Conservation (phyloP, 129 eudicot genomes). For the Rutidosis leptorrhynchoides region DNA sequence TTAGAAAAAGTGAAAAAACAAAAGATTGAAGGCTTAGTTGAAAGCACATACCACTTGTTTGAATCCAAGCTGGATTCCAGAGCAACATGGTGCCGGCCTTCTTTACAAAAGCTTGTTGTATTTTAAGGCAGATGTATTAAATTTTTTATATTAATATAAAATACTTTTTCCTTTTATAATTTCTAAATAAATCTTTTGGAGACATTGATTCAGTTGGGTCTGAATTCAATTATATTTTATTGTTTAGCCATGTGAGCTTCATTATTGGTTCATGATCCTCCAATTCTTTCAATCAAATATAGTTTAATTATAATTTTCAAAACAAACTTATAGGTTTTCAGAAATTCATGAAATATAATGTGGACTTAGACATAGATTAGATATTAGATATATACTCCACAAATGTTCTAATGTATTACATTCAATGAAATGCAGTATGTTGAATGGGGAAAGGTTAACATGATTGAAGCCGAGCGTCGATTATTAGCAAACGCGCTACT, state of each 20-base stretch:
- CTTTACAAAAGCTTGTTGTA: slow-evolving; percentile 27
- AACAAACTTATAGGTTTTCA: background rate
- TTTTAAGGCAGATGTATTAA: background rate
- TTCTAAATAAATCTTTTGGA: background rate
- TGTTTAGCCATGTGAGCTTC: slow-evolving; percentile 1
- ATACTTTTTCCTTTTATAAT: background rate
- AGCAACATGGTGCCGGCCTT: slow-evolving; percentile 16
- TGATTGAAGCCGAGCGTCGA: slow-evolving; percentile 87
- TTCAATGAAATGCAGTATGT: slow-evolving; percentile 45
- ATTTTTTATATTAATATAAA: background rate
- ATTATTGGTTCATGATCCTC: slow-evolving; percentile 2
- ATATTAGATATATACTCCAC: background rate
- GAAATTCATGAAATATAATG: background rate
- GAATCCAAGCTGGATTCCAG: slow-evolving; percentile 31
- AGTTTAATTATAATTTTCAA: background rate
- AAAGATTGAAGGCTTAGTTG: background rate
- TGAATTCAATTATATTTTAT: background rate
- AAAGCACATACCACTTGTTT: slow-evolving; percentile 17
- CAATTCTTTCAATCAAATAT: background rate
- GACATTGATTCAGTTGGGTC: slow-evolving; percentile 21
- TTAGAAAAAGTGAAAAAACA: background rate
- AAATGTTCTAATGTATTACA: background rate
- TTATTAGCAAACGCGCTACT: slow-evolving; percentile 78
- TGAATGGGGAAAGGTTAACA: slow-evolving; percentile 72
- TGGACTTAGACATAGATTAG: background rate